Evolutionary conservation across 208 protist genomes (phyloP).

Genomic region (Leishmania braziliensis): DNA sequence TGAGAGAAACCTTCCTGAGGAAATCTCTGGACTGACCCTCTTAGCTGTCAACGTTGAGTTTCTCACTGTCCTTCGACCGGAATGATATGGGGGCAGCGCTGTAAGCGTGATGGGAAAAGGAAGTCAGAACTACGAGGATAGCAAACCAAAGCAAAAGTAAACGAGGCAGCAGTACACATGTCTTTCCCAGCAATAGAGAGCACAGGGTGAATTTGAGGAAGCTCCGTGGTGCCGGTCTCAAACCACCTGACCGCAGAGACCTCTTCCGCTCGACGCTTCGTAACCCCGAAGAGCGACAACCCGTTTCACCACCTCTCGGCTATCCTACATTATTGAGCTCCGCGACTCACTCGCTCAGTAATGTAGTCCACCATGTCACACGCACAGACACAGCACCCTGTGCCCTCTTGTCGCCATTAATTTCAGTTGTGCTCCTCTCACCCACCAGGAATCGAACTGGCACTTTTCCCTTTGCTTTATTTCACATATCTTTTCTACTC

Average conservation of each 20-base stretch:
- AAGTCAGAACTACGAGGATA: background rate
- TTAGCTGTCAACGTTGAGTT: too few species aligned
- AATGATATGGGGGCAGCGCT: too few species aligned
- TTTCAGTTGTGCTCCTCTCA: conserved; percentile 8
- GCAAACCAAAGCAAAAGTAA: background rate
- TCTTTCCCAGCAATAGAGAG: background rate
- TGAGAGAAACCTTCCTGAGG: too few species aligned
- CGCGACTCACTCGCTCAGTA: background rate
- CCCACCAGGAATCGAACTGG: background rate
- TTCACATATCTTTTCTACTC: background rate
- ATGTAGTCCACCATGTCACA: conserved; percentile 1
- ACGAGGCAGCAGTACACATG: background rate
- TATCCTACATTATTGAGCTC: background rate
- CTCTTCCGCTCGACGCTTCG: background rate
- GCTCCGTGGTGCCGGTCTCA: background rate
- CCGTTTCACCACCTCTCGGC: background rate
- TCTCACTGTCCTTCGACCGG: too few species aligned
- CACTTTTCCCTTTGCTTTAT: conserved; percentile 1
- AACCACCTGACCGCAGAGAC: background rate
- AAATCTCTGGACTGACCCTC: too few species aligned
- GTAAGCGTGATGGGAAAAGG: too few species aligned
- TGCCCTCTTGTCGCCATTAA: background rate
- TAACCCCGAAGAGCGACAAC: background rate
- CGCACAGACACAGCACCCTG: background rate
- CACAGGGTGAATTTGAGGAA: background rate